These are phyloP conservation scores for Sporothrix brasiliensis DNA, from an alignment of 2,329 filamentous ascomycete genomes.

Conservation along the genomic window DNA sequence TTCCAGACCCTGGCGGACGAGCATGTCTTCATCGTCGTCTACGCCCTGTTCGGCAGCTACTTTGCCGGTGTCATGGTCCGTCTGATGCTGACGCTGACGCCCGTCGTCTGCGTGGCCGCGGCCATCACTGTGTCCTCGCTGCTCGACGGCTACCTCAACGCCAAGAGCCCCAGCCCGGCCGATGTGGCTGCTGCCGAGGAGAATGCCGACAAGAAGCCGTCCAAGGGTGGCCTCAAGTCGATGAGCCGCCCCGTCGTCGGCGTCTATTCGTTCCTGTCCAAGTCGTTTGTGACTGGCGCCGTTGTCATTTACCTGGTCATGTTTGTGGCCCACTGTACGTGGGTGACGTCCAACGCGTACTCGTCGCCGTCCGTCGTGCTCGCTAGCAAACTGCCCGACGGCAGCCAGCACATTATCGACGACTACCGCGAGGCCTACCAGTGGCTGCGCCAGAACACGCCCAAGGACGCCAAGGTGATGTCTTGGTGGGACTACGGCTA, in stretches of 20 bases:
- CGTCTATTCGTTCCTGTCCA: slow-evolving; percentile 79
- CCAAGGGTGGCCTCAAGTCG: slow-evolving; percentile 64
- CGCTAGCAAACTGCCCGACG: slow-evolving; percentile 88
- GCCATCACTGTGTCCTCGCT: slow-evolving; percentile 86
- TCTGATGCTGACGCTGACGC: slow-evolving; percentile 95
- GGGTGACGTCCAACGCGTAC: slow-evolving; percentile 99
- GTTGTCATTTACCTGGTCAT: slow-evolving; percentile 81
- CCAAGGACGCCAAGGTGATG: slow-evolving; percentile 96
- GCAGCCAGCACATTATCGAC: slow-evolving; percentile 97
- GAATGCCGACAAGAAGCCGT: slow-evolving; percentile 57
- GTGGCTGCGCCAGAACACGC: slow-evolving; percentile 97
- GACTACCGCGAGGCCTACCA: slow-evolving; percentile 99
- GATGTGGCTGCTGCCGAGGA: slow-evolving; percentile 50
- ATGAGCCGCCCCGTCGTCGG: slow-evolving; percentile 75
- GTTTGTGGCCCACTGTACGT: slow-evolving; percentile 97
- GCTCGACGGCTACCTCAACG: slow-evolving; percentile 79
- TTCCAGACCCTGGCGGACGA: slow-evolving; percentile 93
- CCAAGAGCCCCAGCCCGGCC: slow-evolving; percentile 62
- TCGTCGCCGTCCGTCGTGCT: slow-evolving; percentile 96
- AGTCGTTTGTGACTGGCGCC: slow-evolving; percentile 71
- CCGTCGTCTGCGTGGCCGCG: slow-evolving; percentile 91
- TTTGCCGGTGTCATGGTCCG: slow-evolving; percentile 99
- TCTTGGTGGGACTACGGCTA: slow-evolving; percentile 99
- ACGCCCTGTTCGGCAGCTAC: slow-evolving; percentile 94
- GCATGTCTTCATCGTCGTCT: slow-evolving; percentile 97